Base-by-base conservation (phyloP, 1,139 yeast genomes). In the Sugiyamaella sp. region DNA sequence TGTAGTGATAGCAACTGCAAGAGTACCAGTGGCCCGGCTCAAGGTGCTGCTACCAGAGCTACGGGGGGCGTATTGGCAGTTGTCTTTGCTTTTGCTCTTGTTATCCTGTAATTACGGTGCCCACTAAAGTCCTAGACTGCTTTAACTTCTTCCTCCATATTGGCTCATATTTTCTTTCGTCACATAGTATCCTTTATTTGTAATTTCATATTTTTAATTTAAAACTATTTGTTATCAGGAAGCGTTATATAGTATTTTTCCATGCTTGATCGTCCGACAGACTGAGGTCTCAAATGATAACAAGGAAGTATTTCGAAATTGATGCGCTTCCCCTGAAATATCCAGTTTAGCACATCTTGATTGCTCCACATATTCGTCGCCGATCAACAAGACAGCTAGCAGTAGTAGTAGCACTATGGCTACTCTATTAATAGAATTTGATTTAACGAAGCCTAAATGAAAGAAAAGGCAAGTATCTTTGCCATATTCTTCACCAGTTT, bases 1-100 rank as follows among this genome's bases (percentile, higher is more conserved):
- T 40, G 46, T 29, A 43, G 14, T 43, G 46, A 21, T n/a, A 16
- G 19, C 9, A 29, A 22, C 22, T 43, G 46, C 29, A 33, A 27
- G 25, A 44, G 17, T 17, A 17, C 52, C 20, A 29, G 35, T 29
- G 45, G 40, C 8, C 54, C 52, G 42, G 48, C 52, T 9, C 45
- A 46, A 10, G 56, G 54, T 14, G 55, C 49, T 40, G 58, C 54
- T 35, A 49, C 40, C 32, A 46, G 55, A 32, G 46, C 47, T n/a
- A 41, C 54, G n/a, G 27, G 38, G 14, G 54, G 51, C 21, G 29
- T 46, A 9, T 20, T 40, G 21, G 52, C 47, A 27, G 53, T 40
- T 9, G 49, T 17, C 20, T 19, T 46, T 21, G 52, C 43, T 1
- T 32, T 37, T 32, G 40, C 27, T 12, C 17, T 46, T 9, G 8